Conservation (phyloP, 2,329 filamentous ascomycete species). For the Xylariales sp. region DNA sequence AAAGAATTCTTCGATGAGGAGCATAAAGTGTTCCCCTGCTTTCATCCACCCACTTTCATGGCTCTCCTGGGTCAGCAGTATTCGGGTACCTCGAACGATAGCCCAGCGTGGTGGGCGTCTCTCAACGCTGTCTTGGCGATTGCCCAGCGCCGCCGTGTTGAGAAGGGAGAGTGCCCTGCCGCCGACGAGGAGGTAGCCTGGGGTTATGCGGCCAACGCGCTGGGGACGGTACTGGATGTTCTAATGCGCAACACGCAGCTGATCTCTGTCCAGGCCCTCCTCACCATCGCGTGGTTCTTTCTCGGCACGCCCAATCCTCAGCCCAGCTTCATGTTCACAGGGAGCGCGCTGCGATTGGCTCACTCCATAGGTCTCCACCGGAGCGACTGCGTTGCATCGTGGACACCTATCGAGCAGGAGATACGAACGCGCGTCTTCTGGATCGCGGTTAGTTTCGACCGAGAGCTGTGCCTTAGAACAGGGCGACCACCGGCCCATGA, state of each 20-base stretch:
- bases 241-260: slow-evolving; percentile 5
- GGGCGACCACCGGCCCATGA: slow-evolving; percentile 1
- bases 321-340: slow-evolving; percentile 3
- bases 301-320: slow-evolving; percentile 3
- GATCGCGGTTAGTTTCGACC: neutral
- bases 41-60: slow-evolving; percentile 2
- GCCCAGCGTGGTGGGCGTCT: slow-evolving; percentile 2
- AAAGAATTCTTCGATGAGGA: slow-evolving; percentile 2
- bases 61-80: slow-evolving; percentile 1
- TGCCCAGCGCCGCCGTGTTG: neutral
- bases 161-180: neutral
- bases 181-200: neutral
- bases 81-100: neutral
- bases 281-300: slow-evolving; percentile 2
- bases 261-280: slow-evolving; percentile 2
- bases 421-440: neutral
- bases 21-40: slow-evolving; percentile 1
- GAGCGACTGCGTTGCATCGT: neutral
- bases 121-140: neutral
- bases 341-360: slow-evolving; percentile 1
- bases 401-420: neutral
- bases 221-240: neutral
- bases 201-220: neutral
- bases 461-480: slow-evolving; percentile 1
- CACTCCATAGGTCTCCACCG: slow-evolving; percentile 2